Evolutionary conservation across 345 rosid species (phyloP).

Genomic region (Nasturtium officinale): DNA sequence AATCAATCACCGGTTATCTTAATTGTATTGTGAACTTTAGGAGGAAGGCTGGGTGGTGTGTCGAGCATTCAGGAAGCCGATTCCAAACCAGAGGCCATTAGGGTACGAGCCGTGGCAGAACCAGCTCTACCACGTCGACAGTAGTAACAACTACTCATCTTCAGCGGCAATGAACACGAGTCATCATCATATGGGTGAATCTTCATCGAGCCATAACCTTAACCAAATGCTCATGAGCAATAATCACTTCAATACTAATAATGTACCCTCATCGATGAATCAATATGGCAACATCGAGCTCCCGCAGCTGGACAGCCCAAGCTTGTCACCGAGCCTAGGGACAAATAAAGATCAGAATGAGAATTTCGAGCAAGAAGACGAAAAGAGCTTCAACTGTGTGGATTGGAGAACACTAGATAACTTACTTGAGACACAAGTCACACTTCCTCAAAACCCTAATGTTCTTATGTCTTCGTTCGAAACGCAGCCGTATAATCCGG

Average conservation of each 20-base stretch:
- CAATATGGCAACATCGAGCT: constrained; percentile 52
- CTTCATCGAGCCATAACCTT: constrained; percentile 39
- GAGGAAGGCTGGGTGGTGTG: constrained; percentile 99
- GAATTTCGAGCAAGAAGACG: constrained; percentile 54
- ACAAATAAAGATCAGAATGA: constrained; percentile 45
- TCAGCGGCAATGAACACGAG: constrained; percentile 33
- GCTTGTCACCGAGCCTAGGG: constrained; percentile 55
- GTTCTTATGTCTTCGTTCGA: constrained; percentile 36
- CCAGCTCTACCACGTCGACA: constrained; percentile 50
- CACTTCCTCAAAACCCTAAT: constrained; percentile 33
- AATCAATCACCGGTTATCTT: not conserved
- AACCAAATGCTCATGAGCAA: constrained; percentile 39
- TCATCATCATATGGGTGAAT: constrained; percentile 38
- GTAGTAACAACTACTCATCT: constrained; percentile 37
- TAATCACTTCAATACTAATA: constrained; percentile 31
- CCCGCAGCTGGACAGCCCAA: constrained; percentile 74
- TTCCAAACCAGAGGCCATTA: constrained; percentile 66
- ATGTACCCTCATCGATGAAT: constrained; percentile 37
- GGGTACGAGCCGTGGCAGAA: constrained; percentile 70
- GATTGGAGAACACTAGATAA: constrained; percentile 74
- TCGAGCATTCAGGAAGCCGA: constrained; percentile 87
- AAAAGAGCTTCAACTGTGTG: constrained; percentile 44
- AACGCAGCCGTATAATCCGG: constrained; percentile 30
- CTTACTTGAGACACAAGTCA: constrained; percentile 54
- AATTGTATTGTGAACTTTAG: constrained; percentile 43